Percentiles rank a stretch among this genome's conserved stretches.
Conservation (phyloP, 441 rosid species). For the Sinapis alba region DNA sequence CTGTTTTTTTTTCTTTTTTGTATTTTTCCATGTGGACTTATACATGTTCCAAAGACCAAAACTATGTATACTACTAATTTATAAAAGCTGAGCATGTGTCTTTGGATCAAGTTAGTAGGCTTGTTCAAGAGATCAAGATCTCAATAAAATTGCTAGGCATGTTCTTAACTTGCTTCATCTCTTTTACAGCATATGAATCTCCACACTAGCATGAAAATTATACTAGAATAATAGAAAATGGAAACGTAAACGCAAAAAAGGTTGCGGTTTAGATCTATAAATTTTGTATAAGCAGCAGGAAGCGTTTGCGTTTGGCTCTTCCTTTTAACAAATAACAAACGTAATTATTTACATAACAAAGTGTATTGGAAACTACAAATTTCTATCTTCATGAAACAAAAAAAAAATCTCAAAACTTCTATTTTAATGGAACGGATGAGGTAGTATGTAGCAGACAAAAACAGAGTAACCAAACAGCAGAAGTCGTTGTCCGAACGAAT, state of each 20-base stretch:
- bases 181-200: background rate
- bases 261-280: no score
- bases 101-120: background rate
- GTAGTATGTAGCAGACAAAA: background rate
- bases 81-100: constrained; percentile 7
- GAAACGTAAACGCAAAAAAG: no score
- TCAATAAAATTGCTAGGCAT: constrained; percentile 10
- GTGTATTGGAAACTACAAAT: no score
- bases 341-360: background rate
- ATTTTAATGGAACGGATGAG: no score
- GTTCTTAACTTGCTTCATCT: constrained; percentile 16
- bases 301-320: background rate
- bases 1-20: background rate
- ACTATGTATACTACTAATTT: background rate
- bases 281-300: no score
- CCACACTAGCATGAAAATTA: background rate
- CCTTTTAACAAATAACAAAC: background rate
- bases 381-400: no score
- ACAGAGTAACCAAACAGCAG: background rate
- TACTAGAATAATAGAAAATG: no score
- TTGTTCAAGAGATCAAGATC: constrained; percentile 18
- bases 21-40: constrained; percentile 25
- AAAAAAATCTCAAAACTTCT: no score
- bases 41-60: constrained; percentile 7
- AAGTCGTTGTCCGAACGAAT: background rate